Evolutionary conservation across 805 yeast species (phyloP), one percentile per base, ranked within the genome.

Genomic region (Candida cerambycidarum): DNA sequence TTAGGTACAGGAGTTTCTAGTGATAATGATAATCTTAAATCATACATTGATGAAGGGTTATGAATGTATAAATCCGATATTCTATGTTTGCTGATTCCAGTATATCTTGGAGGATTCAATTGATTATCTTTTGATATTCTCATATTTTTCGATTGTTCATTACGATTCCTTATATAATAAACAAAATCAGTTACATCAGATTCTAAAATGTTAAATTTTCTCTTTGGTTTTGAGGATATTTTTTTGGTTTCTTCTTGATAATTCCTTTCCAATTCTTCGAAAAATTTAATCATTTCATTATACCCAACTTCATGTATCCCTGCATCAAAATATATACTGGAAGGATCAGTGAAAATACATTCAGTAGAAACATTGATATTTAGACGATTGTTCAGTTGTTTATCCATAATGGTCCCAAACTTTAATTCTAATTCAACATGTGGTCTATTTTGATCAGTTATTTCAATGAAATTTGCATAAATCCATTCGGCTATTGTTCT

Each of bases 401-500:
- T 82, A 48, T 82, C 84, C 66, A 82, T 78, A 19, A 86, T 78
- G 14, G 79, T 70, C 4, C 95, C 95, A 52, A 83, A 77, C 57
- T 85, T 85, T 56, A 84, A 68, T 63, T 86, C 95, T 53, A 86
- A 63, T 66, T 86, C 95, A 21, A 85, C 71, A 47, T 57, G 53
- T 53, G 69, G 77, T 16, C 82, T 71, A 53, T 73, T 75, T 31
- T 77, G 78, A 16, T 66, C 67, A 30, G 79, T 76, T 30, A 87
- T 75, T 25, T 86, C 86, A 34, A 74, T 73, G 36, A 89, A 71
- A 48, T 86, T 83, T 14, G 95, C 89, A 71, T 85, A 89, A 7
- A 90, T 74, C 97, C 97, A 90, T 53, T 84, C 88, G 16, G 93
- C 85, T 5, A 90, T 80, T 25, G 86, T 79, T 56, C 90, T 79